Evolutionary conservation across 805 yeast genomes (phyloP), one percentile per base, ranked within the genome.

Genomic region (Clavispora santaluciae): DNA sequence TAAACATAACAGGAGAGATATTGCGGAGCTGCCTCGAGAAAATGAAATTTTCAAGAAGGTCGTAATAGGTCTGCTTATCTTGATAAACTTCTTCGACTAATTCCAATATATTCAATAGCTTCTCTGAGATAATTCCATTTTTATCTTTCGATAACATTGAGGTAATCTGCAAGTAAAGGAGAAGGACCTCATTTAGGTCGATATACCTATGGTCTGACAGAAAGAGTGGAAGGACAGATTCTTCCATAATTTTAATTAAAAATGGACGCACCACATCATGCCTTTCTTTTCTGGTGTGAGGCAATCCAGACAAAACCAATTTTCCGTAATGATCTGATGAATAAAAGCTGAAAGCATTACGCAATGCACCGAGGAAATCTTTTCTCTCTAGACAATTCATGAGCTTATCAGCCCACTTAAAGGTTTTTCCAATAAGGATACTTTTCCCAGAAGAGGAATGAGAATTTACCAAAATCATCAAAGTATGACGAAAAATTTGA

Each of bases 361-460:
- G 59, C n/a, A 86, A 66, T 0, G 95, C 90, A 2, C 58, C 63
- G 5, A 74, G 57, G 40, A 79, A 82, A 17, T 73, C 57, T 1
- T 75, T 78, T 2, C 60, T 49, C 9, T 74, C 64, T 36, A 87
- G 64, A 10, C 75, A 54, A 6, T 60, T 66, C 42, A 75, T 57
- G 1, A 86, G 57, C 21, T 70, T 64, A 48, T 84, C 90, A 0
- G 83, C 86, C 95, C 89, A 87, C 49, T 73, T 79, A 2, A 79
- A 65, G 12, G 79, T 59, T 18, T 78, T 66, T 0, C 90, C 95
- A 2, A 81, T 69, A 5, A 63, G 73, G 0, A 87, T 35, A 17
- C 74, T 68, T 20, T 39, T 43, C 18, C 25, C 33, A 12, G 46
- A 48, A 21, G 31, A n/a, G 4, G 44, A 15, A 31, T 38, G 47